These are phyloP conservation scores for Geum urbanum DNA, from an alignment of 306 rosid species.

Conservation along the genomic window DNA sequence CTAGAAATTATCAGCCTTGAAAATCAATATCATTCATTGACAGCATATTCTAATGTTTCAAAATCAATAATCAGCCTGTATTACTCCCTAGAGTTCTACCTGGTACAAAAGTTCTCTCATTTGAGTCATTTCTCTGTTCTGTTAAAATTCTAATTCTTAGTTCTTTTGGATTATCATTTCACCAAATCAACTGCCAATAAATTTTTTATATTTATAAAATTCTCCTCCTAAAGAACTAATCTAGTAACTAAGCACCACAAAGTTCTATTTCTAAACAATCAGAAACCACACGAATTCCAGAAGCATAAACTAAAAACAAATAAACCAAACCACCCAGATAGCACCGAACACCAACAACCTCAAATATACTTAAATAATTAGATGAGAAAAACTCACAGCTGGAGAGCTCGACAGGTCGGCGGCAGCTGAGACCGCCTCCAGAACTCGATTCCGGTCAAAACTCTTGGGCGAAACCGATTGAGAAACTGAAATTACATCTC, in stretches of 20 bases:
- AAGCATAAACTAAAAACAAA: not conserved
- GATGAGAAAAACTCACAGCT: conserved; percentile 43
- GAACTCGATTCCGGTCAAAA: conserved; percentile 45
- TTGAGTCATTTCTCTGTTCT: no score
- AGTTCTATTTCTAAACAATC: not conserved
- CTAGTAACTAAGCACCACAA: not conserved
- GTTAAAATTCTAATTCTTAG: no score
- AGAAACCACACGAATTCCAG: not conserved
- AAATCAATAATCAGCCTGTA: no score
- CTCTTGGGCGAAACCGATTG: conserved; percentile 21
- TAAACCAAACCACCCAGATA: not conserved
- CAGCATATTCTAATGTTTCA: not conserved
- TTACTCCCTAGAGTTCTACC: no score
- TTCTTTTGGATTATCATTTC: no score
- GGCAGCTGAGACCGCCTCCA: conserved; percentile 54
- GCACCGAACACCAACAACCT: not conserved
- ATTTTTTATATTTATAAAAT: not conserved
- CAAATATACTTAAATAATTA: not conserved
- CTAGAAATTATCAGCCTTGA: not conserved
- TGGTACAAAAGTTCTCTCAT: no score
- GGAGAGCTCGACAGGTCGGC: conserved; percentile 50
- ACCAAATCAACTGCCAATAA: no score
- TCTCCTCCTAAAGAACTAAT: not conserved
- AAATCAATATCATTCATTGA: not conserved
- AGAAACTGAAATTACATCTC: conserved; percentile 32